A percentile compares a stretch with the other conserved stretches of the same genome.
Evolutionary conservation across 306 rosid genomes (phyloP).

Genomic region (Glycine tomentella): DNA sequence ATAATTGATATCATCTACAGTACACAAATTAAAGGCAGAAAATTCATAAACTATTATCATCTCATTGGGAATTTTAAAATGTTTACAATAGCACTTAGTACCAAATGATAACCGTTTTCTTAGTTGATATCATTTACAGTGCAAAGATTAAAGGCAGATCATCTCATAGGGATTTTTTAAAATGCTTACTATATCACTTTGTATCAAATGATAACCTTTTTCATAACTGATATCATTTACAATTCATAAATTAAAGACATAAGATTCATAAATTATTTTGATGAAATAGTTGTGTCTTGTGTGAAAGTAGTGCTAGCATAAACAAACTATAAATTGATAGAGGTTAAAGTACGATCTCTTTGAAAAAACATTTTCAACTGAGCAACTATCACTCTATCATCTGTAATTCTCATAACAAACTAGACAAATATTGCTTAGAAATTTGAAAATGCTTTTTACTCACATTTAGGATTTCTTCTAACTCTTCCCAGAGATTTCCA

Average conservation of each 20-base stretch:
- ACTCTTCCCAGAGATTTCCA: conserved; percentile 79
- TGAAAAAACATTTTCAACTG: conserved; percentile 9
- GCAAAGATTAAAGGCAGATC: no score
- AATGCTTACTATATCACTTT: neutral
- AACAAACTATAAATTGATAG: conserved; percentile 13
- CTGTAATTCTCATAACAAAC: conserved; percentile 21
- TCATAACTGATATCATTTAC: conserved; percentile 1
- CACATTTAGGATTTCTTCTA: conserved; percentile 75
- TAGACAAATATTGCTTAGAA: conserved; percentile 28
- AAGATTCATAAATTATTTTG: conserved; percentile 29
- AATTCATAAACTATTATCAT: neutral
- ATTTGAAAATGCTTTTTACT: conserved; percentile 48
- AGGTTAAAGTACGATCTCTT: conserved; percentile 9
- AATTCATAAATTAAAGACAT: conserved; percentile 19
- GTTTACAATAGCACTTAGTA: no score
- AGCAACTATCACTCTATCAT: conserved; percentile 11
- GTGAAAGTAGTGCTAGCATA: conserved; percentile 20
- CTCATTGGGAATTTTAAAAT: no score
- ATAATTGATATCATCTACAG: neutral
- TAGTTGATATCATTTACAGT: no score
- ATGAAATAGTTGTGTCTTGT: conserved; percentile 21
- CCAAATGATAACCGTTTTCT: no score
- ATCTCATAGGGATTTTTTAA: neutral
- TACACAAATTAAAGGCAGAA: conserved; percentile 26
- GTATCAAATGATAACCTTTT: conserved; percentile 4